Percentiles rank a stretch among this genome's conserved stretches.
Evolutionary conservation across 2,329 filamentous ascomycete species (phyloP).

Genomic region (Pseudophaeomoniella oleicola): DNA sequence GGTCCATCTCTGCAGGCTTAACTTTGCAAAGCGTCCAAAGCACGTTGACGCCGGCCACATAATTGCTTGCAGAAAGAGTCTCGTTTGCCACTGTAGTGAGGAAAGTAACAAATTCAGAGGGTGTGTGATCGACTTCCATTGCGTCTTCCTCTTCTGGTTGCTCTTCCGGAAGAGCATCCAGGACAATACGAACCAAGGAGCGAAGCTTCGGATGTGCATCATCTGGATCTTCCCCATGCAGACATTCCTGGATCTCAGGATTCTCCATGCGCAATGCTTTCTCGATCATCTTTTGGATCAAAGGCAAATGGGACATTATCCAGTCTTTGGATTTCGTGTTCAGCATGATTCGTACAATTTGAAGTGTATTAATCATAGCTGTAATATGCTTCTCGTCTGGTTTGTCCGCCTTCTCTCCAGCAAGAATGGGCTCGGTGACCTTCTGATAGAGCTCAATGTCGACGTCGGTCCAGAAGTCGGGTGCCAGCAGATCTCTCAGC

Average conservation of each 20-base stretch:
- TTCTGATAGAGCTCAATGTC: slow-evolving; percentile 86
- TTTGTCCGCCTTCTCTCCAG: slow-evolving; percentile 70
- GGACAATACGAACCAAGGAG: slow-evolving; percentile 29
- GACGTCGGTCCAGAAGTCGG: slow-evolving; percentile 80
- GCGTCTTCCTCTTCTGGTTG: slow-evolving; percentile 74
- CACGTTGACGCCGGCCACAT: slow-evolving; percentile 80
- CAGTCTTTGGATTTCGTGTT: slow-evolving; percentile 82
- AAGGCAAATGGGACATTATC: slow-evolving; percentile 63
- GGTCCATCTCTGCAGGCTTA: slow-evolving; percentile 74
- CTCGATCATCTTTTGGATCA: slow-evolving; percentile 76
- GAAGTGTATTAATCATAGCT: slow-evolving; percentile 82
- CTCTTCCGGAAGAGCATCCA: slow-evolving; percentile 79
- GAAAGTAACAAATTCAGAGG: slow-evolving; percentile 75
- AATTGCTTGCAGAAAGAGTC: slow-evolving; percentile 64
- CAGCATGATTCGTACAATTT: slow-evolving; percentile 79
- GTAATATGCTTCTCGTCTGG: slow-evolving; percentile 73
- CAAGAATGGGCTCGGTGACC: slow-evolving; percentile 71
- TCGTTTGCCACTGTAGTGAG: slow-evolving; percentile 79
- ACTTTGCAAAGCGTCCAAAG: slow-evolving; percentile 81
- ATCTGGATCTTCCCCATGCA: slow-evolving; percentile 60
- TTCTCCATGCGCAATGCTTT: slow-evolving; percentile 81
- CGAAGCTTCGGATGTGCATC: slow-evolving; percentile 62
- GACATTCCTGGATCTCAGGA: slow-evolving; percentile 81
- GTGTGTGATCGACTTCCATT: slow-evolving; percentile 54
- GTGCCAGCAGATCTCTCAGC: slow-evolving; percentile 70